Percentiles rank a stretch among this genome's conserved stretches.
These are phyloP conservation scores for Dunaliella primolecta DNA, from an alignment of 139 green algal species.

Conservation along the genomic window DNA sequence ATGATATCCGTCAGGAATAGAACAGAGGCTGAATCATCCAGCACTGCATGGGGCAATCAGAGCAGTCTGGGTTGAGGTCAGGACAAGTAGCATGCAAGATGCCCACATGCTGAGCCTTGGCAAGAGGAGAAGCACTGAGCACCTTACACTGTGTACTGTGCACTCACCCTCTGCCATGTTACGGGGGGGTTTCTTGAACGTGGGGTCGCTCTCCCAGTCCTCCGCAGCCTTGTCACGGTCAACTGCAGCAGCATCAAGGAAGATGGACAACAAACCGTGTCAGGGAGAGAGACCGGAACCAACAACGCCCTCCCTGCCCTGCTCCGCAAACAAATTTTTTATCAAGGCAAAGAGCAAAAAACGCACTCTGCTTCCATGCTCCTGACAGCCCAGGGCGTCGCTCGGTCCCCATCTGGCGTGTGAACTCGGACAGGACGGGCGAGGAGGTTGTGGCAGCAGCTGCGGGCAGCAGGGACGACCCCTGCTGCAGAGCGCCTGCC, in stretches of 20 bases:
- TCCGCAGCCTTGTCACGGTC: constrained; percentile 37
- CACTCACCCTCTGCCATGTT: constrained; percentile 50
- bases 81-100: no score
- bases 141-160: background rate
- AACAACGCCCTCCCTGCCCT: no score
- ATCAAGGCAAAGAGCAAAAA: no score
- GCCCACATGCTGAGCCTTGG: background rate
- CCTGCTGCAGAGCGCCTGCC: no score
- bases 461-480: no score
- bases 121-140: background rate
- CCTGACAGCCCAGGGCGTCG: constrained; percentile 37
- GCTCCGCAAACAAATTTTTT: no score
- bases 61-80: no score
- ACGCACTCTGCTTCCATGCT: constrained; percentile 44
- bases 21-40: constrained; percentile 89
- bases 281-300: no score
- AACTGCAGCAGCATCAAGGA: constrained; percentile 14
- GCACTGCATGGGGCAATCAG: constrained; percentile 62
- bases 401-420: constrained; percentile 39
- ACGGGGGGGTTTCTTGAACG: constrained; percentile 54
- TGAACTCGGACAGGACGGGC: constrained; percentile 12
- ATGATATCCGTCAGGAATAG: constrained; percentile 97
- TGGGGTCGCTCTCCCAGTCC: constrained; percentile 53
- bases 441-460: no score
- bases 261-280: background rate